phyloP scores from a whole-genome alignment of 345 rosid genomes.

The Clausena lansium region DNA sequence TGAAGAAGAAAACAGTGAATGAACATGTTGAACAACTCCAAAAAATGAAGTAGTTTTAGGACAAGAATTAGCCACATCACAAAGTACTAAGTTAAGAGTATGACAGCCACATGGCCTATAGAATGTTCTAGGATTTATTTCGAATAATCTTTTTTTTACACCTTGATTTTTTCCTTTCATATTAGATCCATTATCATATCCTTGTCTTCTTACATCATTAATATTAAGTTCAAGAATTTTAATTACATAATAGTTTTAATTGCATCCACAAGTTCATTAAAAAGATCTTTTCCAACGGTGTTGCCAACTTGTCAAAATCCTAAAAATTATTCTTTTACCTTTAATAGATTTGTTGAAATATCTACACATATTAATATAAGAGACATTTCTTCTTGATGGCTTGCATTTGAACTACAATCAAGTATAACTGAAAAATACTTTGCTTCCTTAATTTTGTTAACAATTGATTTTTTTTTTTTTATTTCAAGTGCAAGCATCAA shows the following conservation, averaged over 20 bases:
- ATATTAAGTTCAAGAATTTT: too few relatives aligned
- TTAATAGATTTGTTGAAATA: not conserved
- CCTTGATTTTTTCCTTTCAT: too few relatives aligned
- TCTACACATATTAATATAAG: not conserved
- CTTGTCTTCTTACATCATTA: too few relatives aligned
- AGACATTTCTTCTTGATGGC: not conserved
- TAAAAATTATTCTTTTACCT: not conserved
- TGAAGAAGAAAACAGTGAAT: too few relatives aligned
- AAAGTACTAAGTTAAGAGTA: not conserved
- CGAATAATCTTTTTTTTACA: not conserved
- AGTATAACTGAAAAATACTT: not conserved
- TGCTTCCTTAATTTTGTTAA: not conserved
- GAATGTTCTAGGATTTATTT: not conserved
- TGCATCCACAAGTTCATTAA: not conserved
- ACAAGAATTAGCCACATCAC: too few relatives aligned
- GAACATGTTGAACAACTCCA: too few relatives aligned
- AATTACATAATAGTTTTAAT: too few relatives aligned
- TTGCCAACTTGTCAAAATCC: not conserved
- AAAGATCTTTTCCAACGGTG: not conserved
- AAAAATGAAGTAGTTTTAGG: too few relatives aligned
- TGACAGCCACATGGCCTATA: not conserved
- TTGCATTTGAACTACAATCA: not conserved
- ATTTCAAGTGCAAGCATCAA: too few relatives aligned
- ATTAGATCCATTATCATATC: too few relatives aligned
- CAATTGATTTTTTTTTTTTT: not conserved